phyloP scores from a whole-genome alignment of 306 rosid species.

The Trichosanthes cucumerina region DNA sequence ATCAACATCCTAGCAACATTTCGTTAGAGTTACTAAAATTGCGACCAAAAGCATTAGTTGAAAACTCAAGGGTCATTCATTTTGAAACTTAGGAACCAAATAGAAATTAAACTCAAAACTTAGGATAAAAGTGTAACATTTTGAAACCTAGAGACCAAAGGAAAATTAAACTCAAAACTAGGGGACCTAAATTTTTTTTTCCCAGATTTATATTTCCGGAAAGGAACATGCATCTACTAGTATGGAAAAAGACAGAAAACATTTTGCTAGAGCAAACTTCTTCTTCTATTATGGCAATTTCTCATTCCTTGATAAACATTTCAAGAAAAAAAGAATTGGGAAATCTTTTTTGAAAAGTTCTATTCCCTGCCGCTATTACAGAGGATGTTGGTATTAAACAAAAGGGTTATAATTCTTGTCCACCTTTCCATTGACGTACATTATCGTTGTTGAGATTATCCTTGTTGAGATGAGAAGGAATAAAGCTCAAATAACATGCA shows the following conservation, averaged over 20 bases:
- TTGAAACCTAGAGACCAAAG: background rate
- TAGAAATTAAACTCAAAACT: too few relatives aligned
- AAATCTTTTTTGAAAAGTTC: background rate
- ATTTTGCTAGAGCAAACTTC: background rate
- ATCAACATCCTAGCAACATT: background rate
- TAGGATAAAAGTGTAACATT: background rate
- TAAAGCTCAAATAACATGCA: constrained; percentile 1
- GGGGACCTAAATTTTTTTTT: too few relatives aligned
- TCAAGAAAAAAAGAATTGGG: background rate
- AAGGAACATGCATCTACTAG: background rate
- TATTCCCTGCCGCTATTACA: background rate
- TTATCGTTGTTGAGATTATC: background rate
- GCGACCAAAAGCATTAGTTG: background rate
- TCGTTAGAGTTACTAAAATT: background rate
- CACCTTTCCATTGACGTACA: background rate
- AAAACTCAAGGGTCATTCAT: too few relatives aligned
- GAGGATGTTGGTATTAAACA: background rate
- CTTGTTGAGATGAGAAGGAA: background rate
- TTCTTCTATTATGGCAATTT: background rate
- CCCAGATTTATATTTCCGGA: background rate
- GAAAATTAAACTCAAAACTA: background rate
- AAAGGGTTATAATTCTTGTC: background rate
- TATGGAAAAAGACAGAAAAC: background rate
- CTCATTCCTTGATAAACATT: background rate
- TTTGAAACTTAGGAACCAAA: too few relatives aligned